Evolutionary conservation across 345 rosid species (phyloP).

Genomic region (Hypericum androsaemum): DNA sequence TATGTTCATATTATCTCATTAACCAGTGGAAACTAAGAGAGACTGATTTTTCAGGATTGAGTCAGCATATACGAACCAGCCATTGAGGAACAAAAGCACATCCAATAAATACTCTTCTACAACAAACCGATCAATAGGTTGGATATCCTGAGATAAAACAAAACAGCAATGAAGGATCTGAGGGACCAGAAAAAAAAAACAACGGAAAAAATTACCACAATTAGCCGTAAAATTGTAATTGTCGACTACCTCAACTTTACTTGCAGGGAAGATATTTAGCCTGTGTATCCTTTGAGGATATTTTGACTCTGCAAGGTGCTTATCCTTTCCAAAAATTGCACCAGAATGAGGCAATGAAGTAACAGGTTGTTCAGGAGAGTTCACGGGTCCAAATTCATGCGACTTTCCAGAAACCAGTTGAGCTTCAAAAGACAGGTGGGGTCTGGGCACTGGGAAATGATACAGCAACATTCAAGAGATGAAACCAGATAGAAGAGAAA

Average conservation of each 20-base stretch:
- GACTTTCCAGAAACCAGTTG: constrained; percentile 96
- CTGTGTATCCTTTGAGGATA: constrained; percentile 89
- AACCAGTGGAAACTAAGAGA: too few species aligned
- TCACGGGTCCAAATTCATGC: constrained; percentile 60
- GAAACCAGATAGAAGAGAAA: constrained; percentile 1
- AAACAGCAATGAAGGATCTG: background rate
- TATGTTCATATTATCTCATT: too few species aligned
- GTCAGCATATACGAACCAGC: constrained; percentile 54
- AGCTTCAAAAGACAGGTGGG: constrained; percentile 96
- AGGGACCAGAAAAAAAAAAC: constrained; percentile 1
- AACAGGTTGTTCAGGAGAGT: constrained; percentile 67
- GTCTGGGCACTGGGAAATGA: constrained; percentile 69
- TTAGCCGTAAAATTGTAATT: background rate
- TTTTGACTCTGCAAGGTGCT: constrained; percentile 66
- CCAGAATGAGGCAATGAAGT: constrained; percentile 44
- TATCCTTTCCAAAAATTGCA: constrained; percentile 54
- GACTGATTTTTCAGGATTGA: background rate
- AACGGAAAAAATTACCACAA: background rate
- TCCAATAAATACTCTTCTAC: constrained; percentile 92
- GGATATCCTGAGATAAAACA: constrained; percentile 54
- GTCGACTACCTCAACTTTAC: constrained; percentile 61
- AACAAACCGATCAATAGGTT: constrained; percentile 87
- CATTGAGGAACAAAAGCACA: constrained; percentile 89
- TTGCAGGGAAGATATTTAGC: constrained; percentile 76
- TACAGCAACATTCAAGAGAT: constrained; percentile 8